These are phyloP conservation scores for Peniophora sp. DNA, from an alignment of 1,284 basidiomycete genomes.

Conservation along the genomic window DNA sequence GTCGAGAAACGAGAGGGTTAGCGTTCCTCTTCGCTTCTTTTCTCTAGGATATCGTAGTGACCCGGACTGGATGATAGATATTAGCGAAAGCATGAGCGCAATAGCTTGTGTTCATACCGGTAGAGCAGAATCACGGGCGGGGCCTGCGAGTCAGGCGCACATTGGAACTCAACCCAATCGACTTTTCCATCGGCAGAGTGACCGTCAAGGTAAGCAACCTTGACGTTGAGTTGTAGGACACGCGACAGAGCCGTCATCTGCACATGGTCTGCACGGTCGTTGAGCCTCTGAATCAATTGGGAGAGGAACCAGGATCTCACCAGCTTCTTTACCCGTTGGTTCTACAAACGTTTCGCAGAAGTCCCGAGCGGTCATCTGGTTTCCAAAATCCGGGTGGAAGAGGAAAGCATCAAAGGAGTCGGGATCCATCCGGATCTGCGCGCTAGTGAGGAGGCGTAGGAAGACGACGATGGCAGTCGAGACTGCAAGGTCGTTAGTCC, in stretches of 20 bases:
- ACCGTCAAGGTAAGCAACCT: constrained; percentile 76
- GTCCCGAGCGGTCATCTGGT: constrained; percentile 46
- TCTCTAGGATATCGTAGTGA: constrained; percentile 28
- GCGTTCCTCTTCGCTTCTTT: constrained; percentile 11
- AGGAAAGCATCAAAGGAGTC: constrained; percentile 68
- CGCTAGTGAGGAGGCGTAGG: constrained; percentile 75
- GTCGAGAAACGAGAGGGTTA: constrained; percentile 8
- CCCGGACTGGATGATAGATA: constrained; percentile 19
- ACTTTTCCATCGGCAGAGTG: constrained; percentile 39
- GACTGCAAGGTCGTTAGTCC: constrained; percentile 26
- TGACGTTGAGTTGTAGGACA: constrained; percentile 61
- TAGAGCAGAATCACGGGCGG: constrained; percentile 62
- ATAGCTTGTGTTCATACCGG: constrained; percentile 50
- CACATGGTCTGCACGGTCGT: constrained; percentile 56
- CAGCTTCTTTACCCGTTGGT: constrained; percentile 76
- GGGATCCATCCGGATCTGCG: constrained; percentile 65
- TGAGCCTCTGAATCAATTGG: not conserved
- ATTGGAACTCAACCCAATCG: constrained; percentile 66
- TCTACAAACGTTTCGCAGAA: constrained; percentile 80
- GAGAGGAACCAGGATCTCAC: constrained; percentile 23
- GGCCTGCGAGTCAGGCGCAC: constrained; percentile 29
- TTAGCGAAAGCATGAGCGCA: not conserved
- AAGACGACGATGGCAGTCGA: constrained; percentile 71
- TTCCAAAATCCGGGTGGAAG: constrained; percentile 63
- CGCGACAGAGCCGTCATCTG: constrained; percentile 76